Base-by-base conservation (phyloP, 495 filamentous ascomycete genomes). In the Lophium mytilinum region DNA sequence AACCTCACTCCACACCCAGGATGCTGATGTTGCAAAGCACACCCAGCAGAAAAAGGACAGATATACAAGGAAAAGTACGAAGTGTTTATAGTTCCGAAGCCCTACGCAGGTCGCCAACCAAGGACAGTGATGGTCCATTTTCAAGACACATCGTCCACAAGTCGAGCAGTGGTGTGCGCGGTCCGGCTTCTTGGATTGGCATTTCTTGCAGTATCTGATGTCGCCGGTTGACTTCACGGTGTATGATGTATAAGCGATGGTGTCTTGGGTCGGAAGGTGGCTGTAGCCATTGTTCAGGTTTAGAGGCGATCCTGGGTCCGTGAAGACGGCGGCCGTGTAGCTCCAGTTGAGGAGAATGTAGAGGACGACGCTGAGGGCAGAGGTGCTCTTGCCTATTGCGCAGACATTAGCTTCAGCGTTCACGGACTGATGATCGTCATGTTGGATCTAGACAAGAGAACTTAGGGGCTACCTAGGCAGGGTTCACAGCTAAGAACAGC, bases 71-170 rank as follows among this genome's bases (percentile, higher is more conserved):
- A 98, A 98, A 9, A 97, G 78, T 37, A 98, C 68, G 69, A 98
- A 98, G 5, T 90, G 78, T 71, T 97, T 97, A 76, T 96, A 95
- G 72, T 97, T 98, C 64, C 82, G 79, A 55, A 98, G 72, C 21
- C 94, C 94, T 46, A 98, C 86, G 67, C 93, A 98, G 3, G 89
- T 96, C 17, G 94, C 93, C 47, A 97, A 78, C 93, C 93, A 98
- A 6, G 93, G 93, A 65, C 93, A 98, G 73, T 98, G 93, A 70
- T 98, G 93, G 70, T 98, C 93, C 93, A 98, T 98, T 73, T 97
- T 97, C 67, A 97, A 76, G 10, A 98, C 92, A 69, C 93, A 98
- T 58, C 85, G 83, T 54, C 84, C 82, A 71, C 93, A 98, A 12
- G 89, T 88, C 11, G 87, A 92, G 77, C 93, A 98, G 76, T 98